Percentiles rank a stretch among this genome's conserved stretches.
Conservation (phyloP, 192 early-diverging fungal species). For the Coemansia sp. region DNA sequence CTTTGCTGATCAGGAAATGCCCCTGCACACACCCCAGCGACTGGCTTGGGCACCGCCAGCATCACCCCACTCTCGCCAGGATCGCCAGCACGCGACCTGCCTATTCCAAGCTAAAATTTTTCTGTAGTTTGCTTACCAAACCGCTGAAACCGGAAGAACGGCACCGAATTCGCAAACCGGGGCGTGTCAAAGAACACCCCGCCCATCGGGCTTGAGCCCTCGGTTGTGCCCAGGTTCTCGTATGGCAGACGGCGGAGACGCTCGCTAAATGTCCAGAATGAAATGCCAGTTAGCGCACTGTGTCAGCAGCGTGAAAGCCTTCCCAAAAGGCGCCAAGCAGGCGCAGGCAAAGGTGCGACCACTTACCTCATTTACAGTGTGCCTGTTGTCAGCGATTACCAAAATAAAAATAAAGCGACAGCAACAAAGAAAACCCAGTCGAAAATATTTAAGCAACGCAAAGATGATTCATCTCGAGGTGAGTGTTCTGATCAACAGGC, state of each 20-base stretch:
- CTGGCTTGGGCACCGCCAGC: background rate
- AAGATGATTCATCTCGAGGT: background rate
- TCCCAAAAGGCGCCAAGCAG: background rate
- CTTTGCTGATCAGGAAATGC: background rate
- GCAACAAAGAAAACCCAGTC: background rate
- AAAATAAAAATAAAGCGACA: background rate
- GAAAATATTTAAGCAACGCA: background rate
- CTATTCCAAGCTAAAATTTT: background rate
- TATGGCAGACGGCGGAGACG: slow-evolving; percentile 49
- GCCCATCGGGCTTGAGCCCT: slow-evolving; percentile 49
- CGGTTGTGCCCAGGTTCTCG: slow-evolving; percentile 40
- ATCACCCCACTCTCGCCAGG: background rate
- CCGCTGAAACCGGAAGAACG: slow-evolving; percentile 51
- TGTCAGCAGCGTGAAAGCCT: background rate
- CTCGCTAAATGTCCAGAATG: slow-evolving; percentile 24
- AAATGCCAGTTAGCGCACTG: background rate
- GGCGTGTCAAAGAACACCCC: slow-evolving; percentile 49
- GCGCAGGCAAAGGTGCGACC: background rate
- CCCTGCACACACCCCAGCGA: background rate
- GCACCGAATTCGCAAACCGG: slow-evolving; percentile 52
- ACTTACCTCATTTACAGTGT: slow-evolving; percentile 7
- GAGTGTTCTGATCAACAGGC: background rate
- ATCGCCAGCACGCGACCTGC: slow-evolving; percentile 23
- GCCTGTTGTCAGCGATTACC: background rate
- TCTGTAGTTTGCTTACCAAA: slow-evolving; percentile 30